Conservation (phyloP, 257 asterid species). For the Solanum virginianum region DNA sequence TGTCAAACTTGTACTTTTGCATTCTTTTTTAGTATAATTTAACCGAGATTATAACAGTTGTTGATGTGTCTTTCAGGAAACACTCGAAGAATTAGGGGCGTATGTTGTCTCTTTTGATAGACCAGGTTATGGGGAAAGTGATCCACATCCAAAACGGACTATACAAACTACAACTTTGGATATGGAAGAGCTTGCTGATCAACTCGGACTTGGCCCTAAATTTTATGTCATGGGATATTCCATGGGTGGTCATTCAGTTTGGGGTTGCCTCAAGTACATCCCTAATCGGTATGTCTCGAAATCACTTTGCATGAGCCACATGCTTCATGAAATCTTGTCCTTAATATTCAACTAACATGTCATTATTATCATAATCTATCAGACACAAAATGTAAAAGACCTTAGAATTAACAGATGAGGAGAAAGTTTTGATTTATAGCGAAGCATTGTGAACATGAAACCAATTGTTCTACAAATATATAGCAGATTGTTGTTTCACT, state of each 20-base stretch:
- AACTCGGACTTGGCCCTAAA: conserved; percentile 43
- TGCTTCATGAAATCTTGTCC: not conserved
- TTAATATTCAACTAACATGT: not conserved
- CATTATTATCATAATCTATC: not conserved
- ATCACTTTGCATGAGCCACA: not conserved
- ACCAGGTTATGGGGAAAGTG: conserved; percentile 80
- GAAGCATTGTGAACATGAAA: not conserved
- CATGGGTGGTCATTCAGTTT: conserved; percentile 62
- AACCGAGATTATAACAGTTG: not conserved
- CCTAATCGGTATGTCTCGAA: conserved; percentile 36
- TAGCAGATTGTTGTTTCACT: not conserved
- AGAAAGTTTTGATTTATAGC: not conserved
- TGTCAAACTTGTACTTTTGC: not conserved
- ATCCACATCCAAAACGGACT: conserved; percentile 58
- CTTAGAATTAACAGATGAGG: not conserved
- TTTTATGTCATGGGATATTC: conserved; percentile 56
- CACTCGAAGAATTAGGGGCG: conserved; percentile 42
- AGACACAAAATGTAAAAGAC: not conserved
- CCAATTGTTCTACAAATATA: not conserved
- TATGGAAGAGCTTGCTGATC: conserved; percentile 67
- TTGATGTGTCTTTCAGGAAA: conserved; percentile 20
- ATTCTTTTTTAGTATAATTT: not conserved
- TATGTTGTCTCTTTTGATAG: conserved; percentile 61
- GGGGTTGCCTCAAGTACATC: conserved; percentile 80
- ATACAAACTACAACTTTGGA: conserved; percentile 39